Conservation (phyloP, 2,329 filamentous ascomycete species). For the Cercospora sp. region DNA sequence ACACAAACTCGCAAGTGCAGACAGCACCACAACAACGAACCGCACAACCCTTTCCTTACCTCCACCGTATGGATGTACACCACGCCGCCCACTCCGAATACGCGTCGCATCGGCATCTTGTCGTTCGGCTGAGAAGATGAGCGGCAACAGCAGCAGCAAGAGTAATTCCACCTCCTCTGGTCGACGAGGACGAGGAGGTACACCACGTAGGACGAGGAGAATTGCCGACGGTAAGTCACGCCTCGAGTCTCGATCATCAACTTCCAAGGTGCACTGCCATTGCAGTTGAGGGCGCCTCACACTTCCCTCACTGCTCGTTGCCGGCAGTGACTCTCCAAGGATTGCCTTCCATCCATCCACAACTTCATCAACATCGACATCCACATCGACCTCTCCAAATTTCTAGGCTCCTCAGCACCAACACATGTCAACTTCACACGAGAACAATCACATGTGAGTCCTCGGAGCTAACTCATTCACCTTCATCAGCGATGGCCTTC, state of each 20-base stretch:
- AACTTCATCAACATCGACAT: background rate
- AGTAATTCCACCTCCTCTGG: background rate
- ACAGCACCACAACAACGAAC: background rate
- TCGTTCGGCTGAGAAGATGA: background rate
- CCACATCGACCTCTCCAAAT: background rate
- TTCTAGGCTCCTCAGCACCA: background rate
- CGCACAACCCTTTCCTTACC: no score
- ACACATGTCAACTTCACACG: background rate
- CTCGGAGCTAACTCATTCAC: background rate
- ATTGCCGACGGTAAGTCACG: background rate
- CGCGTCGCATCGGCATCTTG: background rate
- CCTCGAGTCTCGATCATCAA: background rate
- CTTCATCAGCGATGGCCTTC: slow-evolving; percentile 7
- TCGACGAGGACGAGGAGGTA: background rate
- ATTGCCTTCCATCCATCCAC: background rate
- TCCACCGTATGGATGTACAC: background rate
- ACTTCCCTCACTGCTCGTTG: background rate
- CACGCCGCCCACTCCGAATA: background rate
- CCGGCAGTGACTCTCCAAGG: no score
- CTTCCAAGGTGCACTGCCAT: background rate
- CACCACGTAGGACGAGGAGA: background rate
- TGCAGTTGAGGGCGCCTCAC: background rate
- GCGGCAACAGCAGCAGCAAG: background rate
- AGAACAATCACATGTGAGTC: background rate
- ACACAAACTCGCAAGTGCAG: slow-evolving; percentile 5